Base-by-base conservation (phyloP, 768 basidiomycete species). In the Amanita phalloides region DNA sequence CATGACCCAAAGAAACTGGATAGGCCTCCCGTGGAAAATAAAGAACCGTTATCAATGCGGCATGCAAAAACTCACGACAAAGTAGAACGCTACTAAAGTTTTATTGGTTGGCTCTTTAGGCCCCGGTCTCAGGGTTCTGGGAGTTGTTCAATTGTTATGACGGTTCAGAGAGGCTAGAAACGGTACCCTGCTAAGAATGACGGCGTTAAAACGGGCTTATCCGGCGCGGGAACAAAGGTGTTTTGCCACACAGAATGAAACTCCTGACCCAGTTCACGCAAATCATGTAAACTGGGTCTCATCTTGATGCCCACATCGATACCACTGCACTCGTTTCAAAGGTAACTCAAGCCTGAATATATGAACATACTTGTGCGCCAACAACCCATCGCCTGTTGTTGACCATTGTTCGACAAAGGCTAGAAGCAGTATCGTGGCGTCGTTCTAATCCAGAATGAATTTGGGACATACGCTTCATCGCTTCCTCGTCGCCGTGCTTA, bases 261-360 rank as follows among this genome's bases (percentile, higher is more conserved):
- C 4, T 60, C 68, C 6, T 75, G 69, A 8, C 74, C 75, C 33
- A 84, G 63, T n/a, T 67, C 67, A 45, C 71, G 65, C 21, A 81
- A 66, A 38, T 84, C 82, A 4, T 68, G 65, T 3, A 57, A 56
- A 13, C 62, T 71, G 3, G 82, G 82, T 23, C 83, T 70, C 11
- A 81, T 57, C 57, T 80, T 82, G 54, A 79, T 69, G 3, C 77
- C 81, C 26, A 73, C 72, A 55, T 84, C 78, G 28, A 76, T 56
- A 1, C 67, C 77, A 55, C 79, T 82, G 56, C 13, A 53, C 38
- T n/a, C 6, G 23, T 3, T 20, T n/a, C n/a, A 68, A 58, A n/a
- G 37, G 8, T 53, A 8, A 55, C 21, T 5, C 43, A 25, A 25
- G 26, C 13, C 6, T 1, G 42, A 20, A 10, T 32, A 23, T 30